Conservation (phyloP, 1,139 yeast genomes). For the Hansenula anomala region DNA sequence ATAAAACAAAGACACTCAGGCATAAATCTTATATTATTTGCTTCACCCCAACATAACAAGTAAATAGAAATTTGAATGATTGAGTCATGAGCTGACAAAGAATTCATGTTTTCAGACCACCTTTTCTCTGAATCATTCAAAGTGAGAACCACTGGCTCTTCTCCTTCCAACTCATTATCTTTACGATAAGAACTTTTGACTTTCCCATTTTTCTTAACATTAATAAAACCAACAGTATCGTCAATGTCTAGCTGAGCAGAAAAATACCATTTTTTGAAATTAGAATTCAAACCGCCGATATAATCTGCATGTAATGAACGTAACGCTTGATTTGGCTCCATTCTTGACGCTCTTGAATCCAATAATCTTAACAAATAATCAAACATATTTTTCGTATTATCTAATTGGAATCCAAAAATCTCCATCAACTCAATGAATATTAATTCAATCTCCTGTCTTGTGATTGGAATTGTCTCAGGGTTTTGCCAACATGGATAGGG, state of each 20-base stretch:
- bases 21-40: conserved; percentile 70
- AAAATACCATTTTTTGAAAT: conserved; percentile 62
- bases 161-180: conserved; percentile 5
- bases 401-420: conserved; percentile 54
- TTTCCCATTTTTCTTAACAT: conserved; percentile 27
- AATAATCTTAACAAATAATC: conserved; percentile 50
- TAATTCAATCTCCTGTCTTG: conserved; percentile 48
- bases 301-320: conserved; percentile 58
- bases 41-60: conserved; percentile 75
- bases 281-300: conserved; percentile 57
- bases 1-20: conserved; percentile 76
- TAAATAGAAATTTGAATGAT: conserved; percentile 56
- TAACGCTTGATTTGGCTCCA: conserved; percentile 47
- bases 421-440: conserved; percentile 45
- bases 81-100: conserved; percentile 44
- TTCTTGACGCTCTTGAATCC: conserved; percentile 58
- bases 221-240: conserved; percentile 38
- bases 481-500: conserved; percentile 60
- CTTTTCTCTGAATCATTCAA: conserved; percentile 37
- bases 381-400: conserved; percentile 54
- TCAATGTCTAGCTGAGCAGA: conserved; percentile 55
- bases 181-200: conserved; percentile 14
- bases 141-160: conserved; percentile 14
- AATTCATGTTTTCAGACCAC: conserved; percentile 44
- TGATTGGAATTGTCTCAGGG: conserved; percentile 33